Percentiles rank a stretch among this genome's conserved stretches.
These are phyloP conservation scores for Meyerozyma carpophila DNA, from an alignment of 1,139 yeast species.

Conservation along the genomic window DNA sequence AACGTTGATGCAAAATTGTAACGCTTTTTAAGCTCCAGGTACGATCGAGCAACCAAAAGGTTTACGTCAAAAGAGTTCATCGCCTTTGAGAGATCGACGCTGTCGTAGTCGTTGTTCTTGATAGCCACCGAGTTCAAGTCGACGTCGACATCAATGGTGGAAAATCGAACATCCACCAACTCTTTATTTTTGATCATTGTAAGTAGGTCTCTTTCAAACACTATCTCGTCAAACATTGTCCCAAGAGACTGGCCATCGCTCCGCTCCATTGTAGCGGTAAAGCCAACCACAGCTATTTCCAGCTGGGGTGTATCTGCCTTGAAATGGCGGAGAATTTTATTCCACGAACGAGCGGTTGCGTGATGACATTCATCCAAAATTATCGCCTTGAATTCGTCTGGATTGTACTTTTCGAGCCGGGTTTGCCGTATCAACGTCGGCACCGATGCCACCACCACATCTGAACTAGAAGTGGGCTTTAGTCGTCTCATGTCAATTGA, in stretches of 20 bases:
- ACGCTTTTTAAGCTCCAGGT: constrained; percentile 37
- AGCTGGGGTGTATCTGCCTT: constrained; percentile 40
- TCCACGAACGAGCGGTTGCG: constrained; percentile 71
- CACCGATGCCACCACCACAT: constrained; percentile 75
- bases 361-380: constrained; percentile 94
- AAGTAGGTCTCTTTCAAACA: constrained; percentile 60
- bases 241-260: constrained; percentile 61
- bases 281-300: constrained; percentile 63
- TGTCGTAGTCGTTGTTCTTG: constrained; percentile 49
- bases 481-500: constrained; percentile 69
- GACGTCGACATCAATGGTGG: constrained; percentile 45
- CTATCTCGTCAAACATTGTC: constrained; percentile 65
- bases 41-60: constrained; percentile 54
- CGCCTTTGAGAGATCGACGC: constrained; percentile 44
- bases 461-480: constrained; percentile 39
- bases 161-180: constrained; percentile 64
- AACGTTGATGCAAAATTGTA: constrained; percentile 54
- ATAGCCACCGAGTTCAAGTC: constrained; percentile 29
- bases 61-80: constrained; percentile 54
- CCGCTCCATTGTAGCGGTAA: constrained; percentile 76
- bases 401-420: constrained; percentile 52
- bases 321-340: constrained; percentile 53
- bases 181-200: constrained; percentile 68
- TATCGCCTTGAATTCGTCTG: constrained; percentile 59
- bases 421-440: constrained; percentile 50